phyloP scores from a whole-genome alignment of 768 basidiomycete species.

The Termitomyces sp. region DNA sequence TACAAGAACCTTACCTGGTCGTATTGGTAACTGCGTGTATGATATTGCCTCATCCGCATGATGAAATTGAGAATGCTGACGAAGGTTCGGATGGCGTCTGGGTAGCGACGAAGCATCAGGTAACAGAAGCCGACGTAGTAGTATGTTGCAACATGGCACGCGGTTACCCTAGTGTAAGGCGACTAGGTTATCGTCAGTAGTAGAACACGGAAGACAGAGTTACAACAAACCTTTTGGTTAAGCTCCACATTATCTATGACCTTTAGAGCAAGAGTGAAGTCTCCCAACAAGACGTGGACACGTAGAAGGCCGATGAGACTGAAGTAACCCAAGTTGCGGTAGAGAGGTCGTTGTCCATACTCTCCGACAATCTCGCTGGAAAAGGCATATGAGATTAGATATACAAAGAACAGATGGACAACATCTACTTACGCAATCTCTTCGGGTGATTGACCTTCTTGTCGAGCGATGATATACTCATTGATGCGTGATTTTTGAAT shows the following conservation, averaged over 20 bases:
- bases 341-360: conserved; percentile 85
- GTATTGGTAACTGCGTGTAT: conserved; percentile 94
- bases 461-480: conserved; percentile 82
- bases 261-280: conserved; percentile 91
- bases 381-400: background rate
- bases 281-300: conserved; percentile 93
- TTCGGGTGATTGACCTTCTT: conserved; percentile 73
- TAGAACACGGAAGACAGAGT: background rate
- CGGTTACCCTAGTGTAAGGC: conserved; percentile 90
- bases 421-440: conserved; percentile 69
- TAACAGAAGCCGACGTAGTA: conserved; percentile 98
- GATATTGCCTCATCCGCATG: conserved; percentile 93
- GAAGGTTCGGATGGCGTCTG: conserved; percentile 93
- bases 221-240: conserved; percentile 65
- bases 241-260: conserved; percentile 93
- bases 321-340: conserved; percentile 95
- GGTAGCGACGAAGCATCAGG: conserved; percentile 89
- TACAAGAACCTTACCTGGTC: conserved; percentile 57
- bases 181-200: conserved; percentile 36
- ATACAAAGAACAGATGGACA: background rate
- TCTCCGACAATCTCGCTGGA: conserved; percentile 80
- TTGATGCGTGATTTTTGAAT: conserved; percentile 97
- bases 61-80: conserved; percentile 93
- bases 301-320: conserved; percentile 92
- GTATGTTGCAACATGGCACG: conserved; percentile 93